Evolutionary conservation across 108 stramenopile species (phyloP).

Genomic region (Cyclostephanos tholiformis): DNA sequence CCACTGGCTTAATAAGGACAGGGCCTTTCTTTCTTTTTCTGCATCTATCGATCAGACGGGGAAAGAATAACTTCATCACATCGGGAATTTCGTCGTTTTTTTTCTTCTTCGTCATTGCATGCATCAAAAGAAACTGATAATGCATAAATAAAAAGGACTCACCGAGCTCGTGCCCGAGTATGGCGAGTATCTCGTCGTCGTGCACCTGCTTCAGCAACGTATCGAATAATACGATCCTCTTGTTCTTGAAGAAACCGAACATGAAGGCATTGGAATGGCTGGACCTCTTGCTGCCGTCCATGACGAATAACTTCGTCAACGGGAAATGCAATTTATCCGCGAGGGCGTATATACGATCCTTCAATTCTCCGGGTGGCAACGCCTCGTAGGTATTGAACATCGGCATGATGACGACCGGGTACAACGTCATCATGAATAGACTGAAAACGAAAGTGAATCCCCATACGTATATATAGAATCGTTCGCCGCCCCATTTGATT

Average conservation of each 20-base stretch:
- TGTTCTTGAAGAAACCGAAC: conserved; percentile 97
- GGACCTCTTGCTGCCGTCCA: conserved; percentile 97
- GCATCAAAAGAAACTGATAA: too few species aligned
- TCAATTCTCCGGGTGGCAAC: conserved; percentile 87
- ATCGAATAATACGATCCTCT: conserved; percentile 99
- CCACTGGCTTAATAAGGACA: conserved; percentile 9
- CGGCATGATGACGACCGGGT: conserved; percentile 96
- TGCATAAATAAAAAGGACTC: background rate
- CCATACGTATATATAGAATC: conserved; percentile 96
- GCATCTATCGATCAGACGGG: conserved; percentile 91
- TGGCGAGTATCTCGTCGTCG: conserved; percentile 91
- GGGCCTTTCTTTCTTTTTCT: conserved; percentile 30
- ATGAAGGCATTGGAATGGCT: conserved; percentile 99
- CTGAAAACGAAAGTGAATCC: conserved; percentile 89
- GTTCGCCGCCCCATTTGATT: conserved; percentile 80
- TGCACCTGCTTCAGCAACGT: conserved; percentile 90
- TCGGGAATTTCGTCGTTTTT: background rate
- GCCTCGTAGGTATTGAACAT: conserved; percentile 98
- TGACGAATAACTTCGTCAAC: conserved; percentile 95
- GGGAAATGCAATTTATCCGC: conserved; percentile 91
- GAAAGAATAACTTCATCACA: conserved; percentile 78
- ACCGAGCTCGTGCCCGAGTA: conserved; percentile 91
- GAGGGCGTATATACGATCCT: conserved; percentile 87
- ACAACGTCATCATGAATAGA: conserved; percentile 92
- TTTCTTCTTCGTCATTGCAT: too few species aligned